Evolutionary conservation across 1,284 basidiomycete genomes (phyloP).

Genomic region (Lentinula novae-zelandiae): DNA sequence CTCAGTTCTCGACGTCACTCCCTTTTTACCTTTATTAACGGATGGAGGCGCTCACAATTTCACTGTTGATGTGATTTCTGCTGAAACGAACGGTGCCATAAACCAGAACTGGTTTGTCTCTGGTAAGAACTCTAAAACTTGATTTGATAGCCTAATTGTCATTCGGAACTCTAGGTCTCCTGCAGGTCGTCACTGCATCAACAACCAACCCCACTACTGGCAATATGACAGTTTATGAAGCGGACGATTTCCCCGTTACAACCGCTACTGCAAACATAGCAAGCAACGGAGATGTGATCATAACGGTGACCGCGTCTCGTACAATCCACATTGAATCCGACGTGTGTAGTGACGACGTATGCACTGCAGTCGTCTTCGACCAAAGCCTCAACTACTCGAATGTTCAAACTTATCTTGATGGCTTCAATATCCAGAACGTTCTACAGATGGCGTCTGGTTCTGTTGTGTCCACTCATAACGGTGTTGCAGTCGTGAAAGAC

Average conservation of each 20-base stretch:
- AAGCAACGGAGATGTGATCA: slow-evolving; percentile 44
- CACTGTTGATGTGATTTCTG: slow-evolving; percentile 69
- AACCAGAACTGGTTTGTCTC: slow-evolving; percentile 79
- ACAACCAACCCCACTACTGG: slow-evolving; percentile 65
- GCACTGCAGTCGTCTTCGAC: slow-evolving; percentile 48
- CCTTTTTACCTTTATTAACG: slow-evolving; percentile 69
- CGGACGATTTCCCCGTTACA: slow-evolving; percentile 52
- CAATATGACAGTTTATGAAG: slow-evolving; percentile 56
- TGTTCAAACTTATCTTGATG: slow-evolving; percentile 49
- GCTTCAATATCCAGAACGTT: slow-evolving; percentile 52
- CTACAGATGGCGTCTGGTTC: slow-evolving; percentile 55
- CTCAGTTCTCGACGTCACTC: slow-evolving; percentile 69
- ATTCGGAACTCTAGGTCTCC: slow-evolving; percentile 22
- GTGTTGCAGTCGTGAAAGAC: slow-evolving; percentile 48
- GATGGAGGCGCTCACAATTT: slow-evolving; percentile 69
- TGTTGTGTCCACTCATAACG: slow-evolving; percentile 59
- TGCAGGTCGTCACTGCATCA: slow-evolving; percentile 66
- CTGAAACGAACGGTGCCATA: slow-evolving; percentile 61
- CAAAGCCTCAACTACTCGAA: slow-evolving; percentile 55
- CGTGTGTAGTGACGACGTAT: slow-evolving; percentile 56
- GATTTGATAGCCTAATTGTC: neutral
- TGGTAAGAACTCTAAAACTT: slow-evolving; percentile 28
- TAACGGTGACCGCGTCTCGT: slow-evolving; percentile 52
- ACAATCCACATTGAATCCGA: slow-evolving; percentile 54
- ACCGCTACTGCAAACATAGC: slow-evolving; percentile 46